These are phyloP conservation scores for Pseudocercospora crystallina DNA, from an alignment of 2,329 filamentous ascomycete genomes.

Conservation along the genomic window DNA sequence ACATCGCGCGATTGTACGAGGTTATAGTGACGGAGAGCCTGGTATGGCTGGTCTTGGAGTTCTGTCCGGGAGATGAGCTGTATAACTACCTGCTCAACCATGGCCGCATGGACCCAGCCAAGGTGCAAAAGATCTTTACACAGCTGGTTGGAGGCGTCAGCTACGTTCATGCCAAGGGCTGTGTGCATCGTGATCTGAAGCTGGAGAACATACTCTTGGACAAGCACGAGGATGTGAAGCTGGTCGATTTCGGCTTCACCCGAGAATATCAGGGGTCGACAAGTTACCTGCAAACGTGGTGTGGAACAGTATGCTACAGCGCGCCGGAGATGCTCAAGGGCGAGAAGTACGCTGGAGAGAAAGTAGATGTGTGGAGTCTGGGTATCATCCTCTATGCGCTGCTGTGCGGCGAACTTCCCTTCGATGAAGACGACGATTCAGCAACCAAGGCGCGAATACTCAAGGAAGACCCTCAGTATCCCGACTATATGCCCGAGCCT, in stretches of 20 bases:
- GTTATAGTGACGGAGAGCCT: conserved; percentile 93
- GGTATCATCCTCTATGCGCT: conserved; percentile 83
- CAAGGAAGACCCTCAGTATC: conserved; percentile 80
- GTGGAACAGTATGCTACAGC: conserved; percentile 95
- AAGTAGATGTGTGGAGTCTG: conserved; percentile 94
- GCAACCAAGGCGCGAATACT: conserved; percentile 83
- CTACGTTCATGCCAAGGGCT: conserved; percentile 92
- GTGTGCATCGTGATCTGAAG: conserved; percentile 95
- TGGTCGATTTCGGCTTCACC: conserved; percentile 97
- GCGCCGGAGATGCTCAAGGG: conserved; percentile 98
- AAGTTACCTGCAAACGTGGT: conserved; percentile 95
- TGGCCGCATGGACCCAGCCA: conserved; percentile 77
- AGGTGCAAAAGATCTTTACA: conserved; percentile 93
- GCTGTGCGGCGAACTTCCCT: conserved; percentile 82
- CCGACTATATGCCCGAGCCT: conserved; percentile 73
- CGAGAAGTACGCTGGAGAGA: conserved; percentile 96
- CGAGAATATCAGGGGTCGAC: conserved; percentile 93
- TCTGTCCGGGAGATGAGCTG: conserved; percentile 92
- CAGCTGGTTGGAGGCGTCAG: conserved; percentile 92
- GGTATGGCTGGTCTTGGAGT: conserved; percentile 96
- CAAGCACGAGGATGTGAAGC: conserved; percentile 94
- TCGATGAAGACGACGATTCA: conserved; percentile 94
- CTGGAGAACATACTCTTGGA: conserved; percentile 95
- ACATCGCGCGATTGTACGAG: conserved; percentile 95
- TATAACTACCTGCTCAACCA: conserved; percentile 93